A percentile compares a stretch with the other conserved stretches of the same genome.
Conservation (phyloP, 352 stramenopile genomes). For the Pythium monospermum region DNA sequence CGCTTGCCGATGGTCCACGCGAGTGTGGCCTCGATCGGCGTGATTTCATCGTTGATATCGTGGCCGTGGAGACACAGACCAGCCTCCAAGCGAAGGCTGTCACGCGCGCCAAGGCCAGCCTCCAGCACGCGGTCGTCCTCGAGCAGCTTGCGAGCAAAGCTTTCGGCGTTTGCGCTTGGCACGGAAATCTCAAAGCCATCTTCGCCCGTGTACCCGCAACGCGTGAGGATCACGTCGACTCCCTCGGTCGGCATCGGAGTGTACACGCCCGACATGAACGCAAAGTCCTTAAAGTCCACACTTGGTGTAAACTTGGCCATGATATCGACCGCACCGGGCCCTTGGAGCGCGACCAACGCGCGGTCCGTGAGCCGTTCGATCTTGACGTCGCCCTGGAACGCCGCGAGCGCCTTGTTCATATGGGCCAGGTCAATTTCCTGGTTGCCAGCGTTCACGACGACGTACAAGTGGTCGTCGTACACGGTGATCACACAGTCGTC, state of each 20-base stretch:
- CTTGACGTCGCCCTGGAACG: conserved; percentile 89
- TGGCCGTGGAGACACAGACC: conserved; percentile 98
- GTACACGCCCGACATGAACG: conserved; percentile 95
- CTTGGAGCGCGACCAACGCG: conserved; percentile 95
- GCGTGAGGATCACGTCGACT: conserved; percentile 87
- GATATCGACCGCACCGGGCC: conserved; percentile 86
- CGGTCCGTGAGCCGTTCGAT: conserved; percentile 94
- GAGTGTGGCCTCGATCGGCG: conserved; percentile 92
- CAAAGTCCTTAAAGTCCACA: conserved; percentile 90
- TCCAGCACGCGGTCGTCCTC: conserved; percentile 83
- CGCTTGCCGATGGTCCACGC: conserved; percentile 92
- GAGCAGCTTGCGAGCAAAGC: conserved; percentile 56
- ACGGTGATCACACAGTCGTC: conserved; percentile 98
- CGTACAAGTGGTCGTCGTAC: conserved; percentile 90
- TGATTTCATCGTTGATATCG: conserved; percentile 95
- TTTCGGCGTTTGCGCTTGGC: conserved; percentile 39
- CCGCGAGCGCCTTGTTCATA: conserved; percentile 83
- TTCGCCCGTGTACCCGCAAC: conserved; percentile 99
- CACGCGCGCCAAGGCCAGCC: conserved; percentile 92
- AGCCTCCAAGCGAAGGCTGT: conserved; percentile 96
- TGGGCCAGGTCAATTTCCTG: conserved; percentile 95
- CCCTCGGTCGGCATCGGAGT: conserved; percentile 60
- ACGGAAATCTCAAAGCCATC: conserved; percentile 99
- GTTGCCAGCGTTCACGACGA: conserved; percentile 98
- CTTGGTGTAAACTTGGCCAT: conserved; percentile 78